A percentile compares a stretch with the other conserved stretches of the same genome.
Evolutionary conservation across 352 stramenopile species (phyloP).

Genomic region (Phytophthora sp.): DNA sequence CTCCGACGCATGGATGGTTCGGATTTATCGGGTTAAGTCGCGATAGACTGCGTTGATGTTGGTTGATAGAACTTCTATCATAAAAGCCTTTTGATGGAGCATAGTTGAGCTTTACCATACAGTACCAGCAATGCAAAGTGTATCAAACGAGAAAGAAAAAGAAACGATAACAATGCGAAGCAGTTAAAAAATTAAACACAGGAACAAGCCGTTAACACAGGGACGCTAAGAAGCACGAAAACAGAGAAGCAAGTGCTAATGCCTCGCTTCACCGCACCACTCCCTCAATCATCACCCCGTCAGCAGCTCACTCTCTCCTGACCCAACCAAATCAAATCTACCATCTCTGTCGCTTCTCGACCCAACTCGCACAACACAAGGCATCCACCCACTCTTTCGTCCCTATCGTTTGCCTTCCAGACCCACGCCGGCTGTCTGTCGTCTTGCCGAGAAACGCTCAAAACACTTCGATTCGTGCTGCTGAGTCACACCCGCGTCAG

Average conservation of each 20-base stretch:
- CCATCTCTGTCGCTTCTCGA: conserved; percentile 28
- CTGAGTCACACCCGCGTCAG: conserved; percentile 24
- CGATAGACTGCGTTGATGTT: conserved; percentile 33
- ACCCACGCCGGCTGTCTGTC: conserved; percentile 13
- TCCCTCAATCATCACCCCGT: conserved; percentile 1
- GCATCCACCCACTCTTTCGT: conserved; percentile 13
- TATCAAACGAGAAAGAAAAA: not conserved
- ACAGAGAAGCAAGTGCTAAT: not conserved
- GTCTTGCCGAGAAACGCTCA: conserved; percentile 25
- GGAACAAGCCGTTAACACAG: conserved; percentile 18
- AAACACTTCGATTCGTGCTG: conserved; percentile 34
- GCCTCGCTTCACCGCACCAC: not conserved
- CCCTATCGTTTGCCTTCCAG: conserved; percentile 21
- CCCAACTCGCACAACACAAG: conserved; percentile 27
- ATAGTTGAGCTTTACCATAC: too few species aligned
- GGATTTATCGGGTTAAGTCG: conserved; percentile 87
- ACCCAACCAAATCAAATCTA: conserved; percentile 42
- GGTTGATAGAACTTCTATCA: too few species aligned
- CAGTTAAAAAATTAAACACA: conserved; percentile 41
- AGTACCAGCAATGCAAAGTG: too few species aligned
- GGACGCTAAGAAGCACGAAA: not conserved
- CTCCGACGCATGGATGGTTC: conserved; percentile 92
- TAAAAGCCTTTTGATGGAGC: too few species aligned
- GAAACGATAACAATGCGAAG: not conserved
- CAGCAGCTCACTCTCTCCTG: conserved; percentile 15